Base-by-base conservation (phyloP, 1,284 basidiomycete genomes). In the Leccinum cinnamomeum region DNA sequence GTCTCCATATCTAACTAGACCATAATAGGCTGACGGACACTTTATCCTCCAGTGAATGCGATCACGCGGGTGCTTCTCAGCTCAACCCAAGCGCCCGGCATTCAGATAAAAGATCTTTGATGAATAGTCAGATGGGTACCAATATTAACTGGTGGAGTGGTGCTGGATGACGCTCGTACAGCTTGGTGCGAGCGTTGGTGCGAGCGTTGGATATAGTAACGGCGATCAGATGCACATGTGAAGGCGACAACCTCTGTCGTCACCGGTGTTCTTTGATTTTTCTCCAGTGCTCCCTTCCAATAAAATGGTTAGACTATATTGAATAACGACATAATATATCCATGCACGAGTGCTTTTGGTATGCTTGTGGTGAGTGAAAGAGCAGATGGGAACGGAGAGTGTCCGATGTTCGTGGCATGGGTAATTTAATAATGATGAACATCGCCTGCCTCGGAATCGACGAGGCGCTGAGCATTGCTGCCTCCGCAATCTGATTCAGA, bases 1-100 rank as follows among this genome's bases (percentile, higher is more conserved):
- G 30, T 51, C 62, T 55, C 51, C 25, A 14, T 37, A 53, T 60
- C 60, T 30, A 39, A 60, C 53, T 6, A 23, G 41, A 44, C 60
- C 48, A 57, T 58, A 41, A 50, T 55, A 57, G 53, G 66, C 61
- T 67, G 55, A 72, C 68, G 67, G 65, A 50, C 30, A 37, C 33
- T 57, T 18, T 25, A 16, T 44, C 28, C 30, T 60, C 4, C 37
- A 92, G 92, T 86, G 30, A 89, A 87, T 55, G 78, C 84, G 10
- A 90, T 95, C 68, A 82, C 79, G 41, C 87, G 88, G 67, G 88
- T 95, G 23, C 82, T 93, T 67, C 82, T 97, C 60, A 94, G 91
- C 76, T 93, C 94, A 28, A 87, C 86, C 41, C 89, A 91, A 72
- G 94, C 94, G 16, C 95, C 95, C 20, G 90, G 91, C 18, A 93